phyloP scores from a whole-genome alignment of 257 asterid species.

The Solanum phureja region DNA sequence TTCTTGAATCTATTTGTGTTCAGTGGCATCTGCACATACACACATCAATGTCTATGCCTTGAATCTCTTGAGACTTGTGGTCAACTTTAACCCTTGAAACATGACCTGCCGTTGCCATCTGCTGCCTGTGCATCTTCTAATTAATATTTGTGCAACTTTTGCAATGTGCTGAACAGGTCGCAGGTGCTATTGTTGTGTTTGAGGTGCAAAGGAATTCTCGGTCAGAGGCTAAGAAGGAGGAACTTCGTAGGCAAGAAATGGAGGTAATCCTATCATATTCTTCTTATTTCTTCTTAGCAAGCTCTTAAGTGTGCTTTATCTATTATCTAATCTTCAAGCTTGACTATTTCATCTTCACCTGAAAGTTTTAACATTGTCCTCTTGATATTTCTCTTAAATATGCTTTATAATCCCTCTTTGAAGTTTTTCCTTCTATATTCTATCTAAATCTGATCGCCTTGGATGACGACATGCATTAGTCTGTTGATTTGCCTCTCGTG shows the following conservation, averaged over 20 bases:
- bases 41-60: background rate
- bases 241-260: slow-evolving; percentile 57
- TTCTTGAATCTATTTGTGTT: background rate
- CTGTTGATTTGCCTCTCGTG: background rate
- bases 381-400: background rate
- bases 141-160: background rate
- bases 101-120: background rate
- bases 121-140: background rate
- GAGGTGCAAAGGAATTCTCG: slow-evolving; percentile 91
- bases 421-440: background rate
- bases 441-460: background rate
- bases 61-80: background rate
- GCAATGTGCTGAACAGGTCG: slow-evolving; percentile 46
- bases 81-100: background rate
- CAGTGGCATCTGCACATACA: background rate
- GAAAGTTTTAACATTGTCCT: background rate
- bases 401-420: background rate
- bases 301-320: background rate
- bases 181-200: slow-evolving; percentile 64
- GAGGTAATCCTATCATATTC: slow-evolving; percentile 34
- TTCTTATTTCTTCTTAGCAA: background rate
- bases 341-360: background rate
- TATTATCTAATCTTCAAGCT: background rate
- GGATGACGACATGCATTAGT: background rate
- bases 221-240: slow-evolving; percentile 95